Evolutionary conservation across 805 yeast genomes (phyloP), one percentile per base, ranked within the genome.

Genomic region (Pichia pseudocactophila): DNA sequence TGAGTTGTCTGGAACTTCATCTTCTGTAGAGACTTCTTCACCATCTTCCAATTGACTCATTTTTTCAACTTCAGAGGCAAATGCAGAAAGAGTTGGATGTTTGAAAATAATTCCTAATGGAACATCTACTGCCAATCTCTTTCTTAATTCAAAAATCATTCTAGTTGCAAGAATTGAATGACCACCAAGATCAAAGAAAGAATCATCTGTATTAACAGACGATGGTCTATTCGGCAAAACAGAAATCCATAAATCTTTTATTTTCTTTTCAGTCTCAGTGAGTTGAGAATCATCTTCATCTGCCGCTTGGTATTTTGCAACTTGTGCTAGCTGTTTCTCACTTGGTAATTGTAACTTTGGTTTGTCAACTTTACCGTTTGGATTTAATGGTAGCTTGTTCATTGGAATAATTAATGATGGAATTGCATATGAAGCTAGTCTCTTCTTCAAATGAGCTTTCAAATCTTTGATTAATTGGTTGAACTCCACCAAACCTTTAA

Each of bases 351-450:
- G 97, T 47, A 92, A 69, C 56, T 90, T 88, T 30, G 97, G 97
- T 68, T 92, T 92, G 67, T 92, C 99, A 45, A 92, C 87, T 64
- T 92, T 92, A 54, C 99, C 99, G 61, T 92, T 92, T 46, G 99
- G 99, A 65, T 92, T 92, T 64, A 92, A 71, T 20, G 98, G 98
- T 58, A 92, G 66, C 54, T 78, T 80, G 20, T 74, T 70, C 68
- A 94, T 70, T 13, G 97, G 97, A 39, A 92, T 90, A 55, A 92
- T 80, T 30, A 90, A 70, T 1, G 96, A 74, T 36, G 99, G 99
- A 37, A 92, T 81, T 15, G 98, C 96, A 61, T 92, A 92, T 12
- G 83, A 73, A 0, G 98, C 97, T 45, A 92, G 72, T 64, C 95
- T 81, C 56, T 81, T 86, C 65, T 86, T 86, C 64, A 92, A 74